Conservation (phyloP, 2,329 filamentous ascomycete genomes). For the Cladophialophora psammophila region DNA sequence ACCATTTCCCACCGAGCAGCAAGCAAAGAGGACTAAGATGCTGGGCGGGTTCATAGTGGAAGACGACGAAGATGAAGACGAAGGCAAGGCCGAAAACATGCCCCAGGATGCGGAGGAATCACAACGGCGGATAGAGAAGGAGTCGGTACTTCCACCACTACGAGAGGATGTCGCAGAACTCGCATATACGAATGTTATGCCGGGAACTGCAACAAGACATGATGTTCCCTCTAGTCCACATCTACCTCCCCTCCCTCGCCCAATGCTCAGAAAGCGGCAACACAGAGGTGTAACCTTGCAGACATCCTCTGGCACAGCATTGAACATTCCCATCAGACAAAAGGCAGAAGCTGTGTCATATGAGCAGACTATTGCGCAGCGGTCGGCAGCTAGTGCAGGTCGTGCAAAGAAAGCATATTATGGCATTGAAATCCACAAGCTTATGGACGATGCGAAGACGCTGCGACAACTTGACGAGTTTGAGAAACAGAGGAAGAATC, state of each 20-base stretch:
- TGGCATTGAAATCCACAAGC: conserved; percentile 85
- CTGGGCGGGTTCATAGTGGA: conserved; percentile 53
- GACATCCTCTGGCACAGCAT: conserved; percentile 58
- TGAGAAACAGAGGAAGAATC: conserved; percentile 41
- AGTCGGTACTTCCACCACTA: conserved; percentile 9
- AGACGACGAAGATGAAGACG: conserved; percentile 50
- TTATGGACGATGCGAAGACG: conserved; percentile 74
- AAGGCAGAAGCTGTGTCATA: conserved; percentile 53
- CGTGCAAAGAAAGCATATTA: conserved; percentile 75
- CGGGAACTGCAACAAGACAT: neutral
- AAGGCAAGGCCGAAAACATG: conserved; percentile 9
- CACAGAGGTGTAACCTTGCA: conserved; percentile 47
- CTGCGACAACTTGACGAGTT: conserved; percentile 55
- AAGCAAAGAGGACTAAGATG: conserved; percentile 50
- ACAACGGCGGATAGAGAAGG: neutral
- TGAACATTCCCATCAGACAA: conserved; percentile 53
- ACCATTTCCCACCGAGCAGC: conserved; percentile 39
- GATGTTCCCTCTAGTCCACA: conserved; percentile 10
- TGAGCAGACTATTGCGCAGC: conserved; percentile 61
- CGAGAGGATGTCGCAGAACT: conserved; percentile 12
- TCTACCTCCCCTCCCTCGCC: conserved; percentile 28
- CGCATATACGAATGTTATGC: conserved; percentile 11
- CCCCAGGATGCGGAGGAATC: neutral
- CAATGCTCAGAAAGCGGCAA: conserved; percentile 30
- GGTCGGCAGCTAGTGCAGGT: conserved; percentile 59